phyloP scores from a whole-genome alignment of 345 rosid species.

The Carallia pectinifolia region DNA sequence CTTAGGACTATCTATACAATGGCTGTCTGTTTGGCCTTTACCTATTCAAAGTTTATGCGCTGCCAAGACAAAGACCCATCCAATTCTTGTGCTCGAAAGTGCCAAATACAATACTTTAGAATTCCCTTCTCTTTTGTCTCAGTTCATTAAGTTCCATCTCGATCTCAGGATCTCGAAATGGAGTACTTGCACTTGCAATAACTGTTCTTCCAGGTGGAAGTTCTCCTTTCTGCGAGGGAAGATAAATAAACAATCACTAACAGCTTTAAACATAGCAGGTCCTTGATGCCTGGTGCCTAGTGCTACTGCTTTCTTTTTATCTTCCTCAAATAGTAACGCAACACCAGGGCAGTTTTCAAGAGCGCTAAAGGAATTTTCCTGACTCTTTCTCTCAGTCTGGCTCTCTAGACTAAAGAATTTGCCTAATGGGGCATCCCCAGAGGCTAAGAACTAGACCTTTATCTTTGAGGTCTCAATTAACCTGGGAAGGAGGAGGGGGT shows the following conservation, averaged over 20 bases:
- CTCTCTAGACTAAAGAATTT: too few species aligned
- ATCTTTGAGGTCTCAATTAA: too few species aligned
- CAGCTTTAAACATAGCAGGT: too few species aligned
- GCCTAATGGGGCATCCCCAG: too few species aligned
- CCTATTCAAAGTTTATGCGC: background rate
- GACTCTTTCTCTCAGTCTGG: too few species aligned
- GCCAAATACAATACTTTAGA: background rate
- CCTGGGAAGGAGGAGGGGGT: too few species aligned
- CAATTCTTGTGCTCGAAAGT: background rate
- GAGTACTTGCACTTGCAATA: conserved; percentile 33
- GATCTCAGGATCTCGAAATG: conserved; percentile 52
- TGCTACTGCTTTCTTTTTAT: too few species aligned
- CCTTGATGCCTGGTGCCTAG: too few species aligned
- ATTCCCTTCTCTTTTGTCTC: conserved; percentile 38
- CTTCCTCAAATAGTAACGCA: too few species aligned
- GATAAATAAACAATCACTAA: background rate
- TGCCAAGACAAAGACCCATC: background rate
- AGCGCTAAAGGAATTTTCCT: too few species aligned
- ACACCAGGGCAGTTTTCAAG: too few species aligned
- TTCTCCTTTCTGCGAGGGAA: conserved; percentile 54
- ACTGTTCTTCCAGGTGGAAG: conserved; percentile 65
- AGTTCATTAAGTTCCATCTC: conserved; percentile 70
- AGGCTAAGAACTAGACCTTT: too few species aligned
- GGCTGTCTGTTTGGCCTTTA: conserved; percentile 7
- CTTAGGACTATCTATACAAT: conserved; percentile 11